phyloP scores from a whole-genome alignment of 208 protist species.

The Acanthamoeba lenticulata region DNA sequence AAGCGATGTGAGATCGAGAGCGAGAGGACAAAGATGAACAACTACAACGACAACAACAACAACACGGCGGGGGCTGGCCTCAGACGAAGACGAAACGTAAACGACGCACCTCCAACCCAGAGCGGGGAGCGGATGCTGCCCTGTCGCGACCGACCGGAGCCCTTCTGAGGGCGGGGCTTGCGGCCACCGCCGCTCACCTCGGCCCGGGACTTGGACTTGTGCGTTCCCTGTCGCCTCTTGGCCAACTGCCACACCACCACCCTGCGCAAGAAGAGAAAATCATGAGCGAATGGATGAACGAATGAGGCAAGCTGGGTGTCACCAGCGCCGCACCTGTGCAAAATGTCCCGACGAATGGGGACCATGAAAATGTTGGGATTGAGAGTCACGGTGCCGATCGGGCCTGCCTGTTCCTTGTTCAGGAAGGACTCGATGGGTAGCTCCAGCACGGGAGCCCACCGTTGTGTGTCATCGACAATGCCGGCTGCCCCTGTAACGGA shows the following conservation, averaged over 20 bases:
- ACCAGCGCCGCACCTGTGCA: conserved; percentile 62
- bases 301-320: not conserved
- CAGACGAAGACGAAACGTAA: too few species aligned
- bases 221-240: conserved; percentile 44
- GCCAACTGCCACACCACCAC: conserved; percentile 64
- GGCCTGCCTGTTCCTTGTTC: not conserved
- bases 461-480: not conserved
- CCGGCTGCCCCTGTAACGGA: not conserved
- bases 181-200: conserved; percentile 47
- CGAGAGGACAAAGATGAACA: not conserved
- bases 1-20: not conserved
- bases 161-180: conserved; percentile 64
- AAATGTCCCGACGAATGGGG: conserved; percentile 62
- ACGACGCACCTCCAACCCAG: conserved; percentile 23
- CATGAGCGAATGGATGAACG: too few species aligned
- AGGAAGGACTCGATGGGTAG: conserved; percentile 39
- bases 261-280: not conserved
- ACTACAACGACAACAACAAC: not conserved
- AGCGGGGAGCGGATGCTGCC: conserved; percentile 58
- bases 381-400: not conserved
- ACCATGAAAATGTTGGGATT: conserved; percentile 62
- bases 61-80: not conserved
- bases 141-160: conserved; percentile 4
- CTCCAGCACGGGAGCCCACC: not conserved
- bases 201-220: conserved; percentile 43